These are phyloP conservation scores for Termitomyces sp. DNA, from an alignment of 768 basidiomycete genomes.

Conservation along the genomic window DNA sequence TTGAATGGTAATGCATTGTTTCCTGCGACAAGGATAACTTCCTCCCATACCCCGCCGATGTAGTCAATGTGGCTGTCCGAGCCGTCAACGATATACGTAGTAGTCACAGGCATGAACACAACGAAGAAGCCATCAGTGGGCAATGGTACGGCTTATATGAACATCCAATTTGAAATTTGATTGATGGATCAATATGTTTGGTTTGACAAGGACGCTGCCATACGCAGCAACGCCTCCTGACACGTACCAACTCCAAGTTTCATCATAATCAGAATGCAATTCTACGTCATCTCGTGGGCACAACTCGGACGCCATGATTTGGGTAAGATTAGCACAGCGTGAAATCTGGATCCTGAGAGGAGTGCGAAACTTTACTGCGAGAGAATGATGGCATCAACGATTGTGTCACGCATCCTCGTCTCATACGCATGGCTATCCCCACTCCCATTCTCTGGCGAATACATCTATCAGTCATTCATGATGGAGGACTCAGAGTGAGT, in stretches of 20 bases:
- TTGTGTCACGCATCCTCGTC: background rate
- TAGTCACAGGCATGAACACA: background rate
- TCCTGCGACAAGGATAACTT: background rate
- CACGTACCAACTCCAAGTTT: background rate
- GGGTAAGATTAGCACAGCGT: no score
- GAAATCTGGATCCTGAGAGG: no score
- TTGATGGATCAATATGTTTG: background rate
- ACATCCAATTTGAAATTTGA: background rate
- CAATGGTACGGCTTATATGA: background rate
- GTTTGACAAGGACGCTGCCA: background rate
- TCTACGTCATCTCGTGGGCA: background rate
- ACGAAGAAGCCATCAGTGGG: background rate
- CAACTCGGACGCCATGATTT: background rate
- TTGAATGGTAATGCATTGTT: background rate
- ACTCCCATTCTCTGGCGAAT: no score
- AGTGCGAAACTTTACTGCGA: no score
- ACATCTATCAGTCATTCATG: no score
- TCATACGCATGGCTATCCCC: no score
- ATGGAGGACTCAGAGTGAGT: slow-evolving; percentile 9
- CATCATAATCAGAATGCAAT: background rate
- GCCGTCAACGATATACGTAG: background rate
- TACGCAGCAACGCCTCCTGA: background rate
- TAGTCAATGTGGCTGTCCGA: background rate
- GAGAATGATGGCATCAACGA: background rate
- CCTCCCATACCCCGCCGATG: background rate